phyloP scores from a whole-genome alignment of 116 monocot species.

The Posidonia oceanica region DNA sequence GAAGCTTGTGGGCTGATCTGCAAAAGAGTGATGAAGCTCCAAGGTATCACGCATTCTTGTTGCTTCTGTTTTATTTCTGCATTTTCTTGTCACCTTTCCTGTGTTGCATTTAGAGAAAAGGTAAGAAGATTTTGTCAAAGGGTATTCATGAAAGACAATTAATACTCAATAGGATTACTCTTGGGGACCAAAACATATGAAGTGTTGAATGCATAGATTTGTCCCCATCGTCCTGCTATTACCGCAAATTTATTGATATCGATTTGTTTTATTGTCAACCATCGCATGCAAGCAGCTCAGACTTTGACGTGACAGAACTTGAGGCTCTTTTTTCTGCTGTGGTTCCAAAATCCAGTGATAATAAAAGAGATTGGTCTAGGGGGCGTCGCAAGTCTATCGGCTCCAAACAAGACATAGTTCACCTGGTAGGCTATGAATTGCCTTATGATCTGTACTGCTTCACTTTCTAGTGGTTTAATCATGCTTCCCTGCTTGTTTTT shows the following conservation, averaged over 20 bases:
- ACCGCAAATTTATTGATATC: too few relatives aligned
- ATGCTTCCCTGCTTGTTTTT: background rate
- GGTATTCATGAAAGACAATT: background rate
- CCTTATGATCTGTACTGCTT: too few relatives aligned
- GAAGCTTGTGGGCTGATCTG: constrained; percentile 93
- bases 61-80: background rate
- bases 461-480: background rate
- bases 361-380: constrained; percentile 32
- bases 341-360: constrained; percentile 46
- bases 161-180: too few relatives aligned
- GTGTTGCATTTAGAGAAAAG: too few relatives aligned
- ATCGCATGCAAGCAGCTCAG: constrained; percentile 29
- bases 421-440: constrained; percentile 53
- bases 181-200: too few relatives aligned
- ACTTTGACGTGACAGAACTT: constrained; percentile 92
- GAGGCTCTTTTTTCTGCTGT: constrained; percentile 75
- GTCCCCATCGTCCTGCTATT: too few relatives aligned
- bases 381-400: constrained; percentile 43
- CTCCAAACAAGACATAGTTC: constrained; percentile 73
- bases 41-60: constrained; percentile 28
- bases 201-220: too few relatives aligned
- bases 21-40: constrained; percentile 61
- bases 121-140: background rate
- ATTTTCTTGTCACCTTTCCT: too few relatives aligned
- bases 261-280: background rate